Conservation (phyloP, 306 rosid genomes). For the Vicia villosa region DNA sequence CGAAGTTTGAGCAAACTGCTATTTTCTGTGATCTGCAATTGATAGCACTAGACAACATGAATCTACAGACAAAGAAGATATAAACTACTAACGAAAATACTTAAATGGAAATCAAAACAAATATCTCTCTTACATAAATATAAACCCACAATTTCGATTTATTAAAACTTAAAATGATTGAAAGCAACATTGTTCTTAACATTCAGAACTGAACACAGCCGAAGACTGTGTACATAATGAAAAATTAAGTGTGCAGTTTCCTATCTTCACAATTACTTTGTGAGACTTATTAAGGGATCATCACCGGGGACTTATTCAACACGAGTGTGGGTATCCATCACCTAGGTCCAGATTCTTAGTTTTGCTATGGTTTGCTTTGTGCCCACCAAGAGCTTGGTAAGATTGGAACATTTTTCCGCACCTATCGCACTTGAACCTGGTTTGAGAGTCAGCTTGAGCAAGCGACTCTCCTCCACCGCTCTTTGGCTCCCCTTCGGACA, state of each 20-base stretch:
- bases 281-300: neutral
- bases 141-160: constrained; percentile 9
- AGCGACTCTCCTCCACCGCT: neutral
- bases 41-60: neutral
- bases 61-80: constrained; percentile 13
- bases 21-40: neutral
- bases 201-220: neutral
- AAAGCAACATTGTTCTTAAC: constrained; percentile 16
- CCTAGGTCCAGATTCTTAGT: neutral
- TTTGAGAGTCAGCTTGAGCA: neutral
- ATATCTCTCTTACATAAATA: constrained; percentile 3
- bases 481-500: neutral
- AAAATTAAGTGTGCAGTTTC: neutral
- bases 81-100: neutral
- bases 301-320: neutral
- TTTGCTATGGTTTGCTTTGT: constrained; percentile 38
- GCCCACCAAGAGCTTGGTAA: constrained; percentile 72
- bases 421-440: constrained; percentile 46
- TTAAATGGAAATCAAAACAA: neutral
- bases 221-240: neutral
- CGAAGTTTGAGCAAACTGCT: neutral
- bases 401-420: constrained; percentile 54
- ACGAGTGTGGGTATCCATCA: neutral
- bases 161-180: constrained; percentile 13
- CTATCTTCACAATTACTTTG: neutral